Base-by-base conservation (phyloP, 257 asterid species). In the Oldenlandia corymbosa region DNA sequence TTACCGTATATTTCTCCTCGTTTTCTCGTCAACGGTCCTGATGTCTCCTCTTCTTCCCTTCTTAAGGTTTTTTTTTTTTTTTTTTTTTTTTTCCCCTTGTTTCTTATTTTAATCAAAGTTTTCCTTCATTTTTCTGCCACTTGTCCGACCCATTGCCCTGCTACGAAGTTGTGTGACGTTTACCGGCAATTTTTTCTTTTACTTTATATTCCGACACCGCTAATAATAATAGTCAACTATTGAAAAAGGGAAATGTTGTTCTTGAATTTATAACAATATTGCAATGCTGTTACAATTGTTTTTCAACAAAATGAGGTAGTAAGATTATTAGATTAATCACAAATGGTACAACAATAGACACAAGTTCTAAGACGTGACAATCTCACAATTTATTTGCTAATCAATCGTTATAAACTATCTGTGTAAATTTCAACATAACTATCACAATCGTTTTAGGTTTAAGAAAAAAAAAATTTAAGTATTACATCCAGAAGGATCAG, bases 61-160 rank as follows among this genome's bases (percentile, higher is more conserved):
- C 73, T 73, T 78, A 1, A 43, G 76, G 76, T 71, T 57, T 32
- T 54, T 34, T 9, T 3, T 45, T 52, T 52, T 16, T 18, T 47
- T 52, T 21, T 16, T 8, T 16, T 14, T 43, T 11, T 36, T n/a
- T 34, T 5, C n/a, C 18, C 0, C 7, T 11, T 53, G 11, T 24
- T 52, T 48, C 5, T 3, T 26, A 37, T 20, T 11, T 52, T 28
- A 31, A 36, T 31, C 27, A 17, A 21, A 16, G 50, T 13, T 51
- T 8, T 6, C 23, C 28, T 20, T 10, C 4, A 43, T 30, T 58
- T 13, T 34, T 17, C 26, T 21, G 50, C 72, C 72, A 67, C 51
- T 43, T 67, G 72, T 47, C 34, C 10, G 24, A 3, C 20, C 12
- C n/a, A 16, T 47, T 16, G 5, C 60, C 42, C 16, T 6, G 37